Evolutionary conservation across 1,284 basidiomycete genomes (phyloP).

Genomic region (Prillingera fragicola): DNA sequence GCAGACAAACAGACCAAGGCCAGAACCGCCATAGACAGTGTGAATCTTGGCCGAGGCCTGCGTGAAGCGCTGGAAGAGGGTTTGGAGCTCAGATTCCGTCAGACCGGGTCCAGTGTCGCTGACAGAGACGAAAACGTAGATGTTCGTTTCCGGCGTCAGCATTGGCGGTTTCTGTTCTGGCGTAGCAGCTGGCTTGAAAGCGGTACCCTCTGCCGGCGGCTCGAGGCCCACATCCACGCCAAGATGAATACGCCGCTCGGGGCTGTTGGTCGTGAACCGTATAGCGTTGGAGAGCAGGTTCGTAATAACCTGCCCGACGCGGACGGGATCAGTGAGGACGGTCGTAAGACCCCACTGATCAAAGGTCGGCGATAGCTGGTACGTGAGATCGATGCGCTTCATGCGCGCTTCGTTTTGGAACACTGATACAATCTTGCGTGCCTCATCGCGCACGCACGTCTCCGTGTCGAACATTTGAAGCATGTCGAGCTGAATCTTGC

Average conservation of each 20-base stretch:
- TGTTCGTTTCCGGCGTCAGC: conserved; percentile 5
- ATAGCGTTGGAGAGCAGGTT: conserved; percentile 44
- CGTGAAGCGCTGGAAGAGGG: conserved; percentile 19
- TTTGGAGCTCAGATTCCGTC: conserved; percentile 8
- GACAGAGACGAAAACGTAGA: conserved; percentile 9
- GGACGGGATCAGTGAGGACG: conserved; percentile 40
- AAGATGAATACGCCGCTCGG: conserved; percentile 16
- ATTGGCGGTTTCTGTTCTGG: not conserved
- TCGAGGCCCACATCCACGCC: conserved; percentile 20
- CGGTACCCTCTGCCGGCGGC: not conserved
- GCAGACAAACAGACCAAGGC: conserved; percentile 22
- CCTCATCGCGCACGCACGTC: conserved; percentile 38
- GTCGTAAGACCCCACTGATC: conserved; percentile 18
- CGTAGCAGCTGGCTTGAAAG: not conserved
- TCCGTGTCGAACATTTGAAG: conserved; percentile 41
- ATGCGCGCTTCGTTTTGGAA: conserved; percentile 49
- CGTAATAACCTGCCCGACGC: conserved; percentile 41
- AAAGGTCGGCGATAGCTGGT: conserved; percentile 24
- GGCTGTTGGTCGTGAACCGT: conserved; percentile 34
- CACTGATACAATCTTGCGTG: conserved; percentile 42
- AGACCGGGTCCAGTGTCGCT: conserved; percentile 24
- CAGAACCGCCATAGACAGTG: conserved; percentile 20
- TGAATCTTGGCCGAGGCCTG: conserved; percentile 14
- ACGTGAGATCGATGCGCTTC: conserved; percentile 38
- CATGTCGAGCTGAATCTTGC: conserved; percentile 48